Evolutionary conservation across 2,329 filamentous ascomycete species (phyloP).

Genomic region (Aspergillus brasiliensis): DNA sequence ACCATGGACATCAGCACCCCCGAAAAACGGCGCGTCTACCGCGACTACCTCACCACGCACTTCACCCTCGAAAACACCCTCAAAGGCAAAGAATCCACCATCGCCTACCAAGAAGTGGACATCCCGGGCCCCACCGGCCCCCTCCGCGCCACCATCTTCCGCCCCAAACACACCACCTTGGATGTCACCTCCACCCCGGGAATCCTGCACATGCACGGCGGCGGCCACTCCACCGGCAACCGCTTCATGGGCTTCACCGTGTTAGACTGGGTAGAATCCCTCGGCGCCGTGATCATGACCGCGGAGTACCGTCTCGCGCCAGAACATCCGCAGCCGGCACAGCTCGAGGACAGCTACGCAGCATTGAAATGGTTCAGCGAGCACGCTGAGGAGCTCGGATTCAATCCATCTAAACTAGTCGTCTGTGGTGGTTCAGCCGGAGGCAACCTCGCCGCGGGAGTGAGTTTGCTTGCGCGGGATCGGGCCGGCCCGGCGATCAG

Average conservation of each 20-base stretch:
- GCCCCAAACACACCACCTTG: background rate
- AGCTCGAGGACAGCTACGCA: background rate
- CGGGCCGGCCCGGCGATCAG: background rate
- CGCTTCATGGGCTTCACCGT: background rate
- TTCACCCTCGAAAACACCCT: background rate
- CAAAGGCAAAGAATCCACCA: background rate
- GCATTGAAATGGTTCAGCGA: background rate
- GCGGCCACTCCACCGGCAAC: conserved; percentile 5
- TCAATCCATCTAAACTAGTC: background rate
- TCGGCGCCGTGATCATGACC: background rate
- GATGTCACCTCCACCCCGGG: background rate
- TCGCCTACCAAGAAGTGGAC: background rate
- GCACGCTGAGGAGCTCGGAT: background rate
- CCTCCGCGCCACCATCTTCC: background rate
- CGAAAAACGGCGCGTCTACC: background rate
- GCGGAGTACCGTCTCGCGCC: conserved; percentile 8
- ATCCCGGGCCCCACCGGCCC: background rate
- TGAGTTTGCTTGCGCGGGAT: background rate
- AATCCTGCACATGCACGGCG: background rate
- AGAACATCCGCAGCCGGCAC: conserved; percentile 4
- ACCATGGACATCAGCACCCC: background rate
- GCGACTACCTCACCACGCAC: background rate
- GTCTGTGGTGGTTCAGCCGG: background rate
- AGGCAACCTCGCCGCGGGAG: background rate
- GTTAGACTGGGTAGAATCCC: background rate